phyloP scores from a whole-genome alignment of 2,329 filamentous ascomycete species.

The Alternaria triticimaculans region DNA sequence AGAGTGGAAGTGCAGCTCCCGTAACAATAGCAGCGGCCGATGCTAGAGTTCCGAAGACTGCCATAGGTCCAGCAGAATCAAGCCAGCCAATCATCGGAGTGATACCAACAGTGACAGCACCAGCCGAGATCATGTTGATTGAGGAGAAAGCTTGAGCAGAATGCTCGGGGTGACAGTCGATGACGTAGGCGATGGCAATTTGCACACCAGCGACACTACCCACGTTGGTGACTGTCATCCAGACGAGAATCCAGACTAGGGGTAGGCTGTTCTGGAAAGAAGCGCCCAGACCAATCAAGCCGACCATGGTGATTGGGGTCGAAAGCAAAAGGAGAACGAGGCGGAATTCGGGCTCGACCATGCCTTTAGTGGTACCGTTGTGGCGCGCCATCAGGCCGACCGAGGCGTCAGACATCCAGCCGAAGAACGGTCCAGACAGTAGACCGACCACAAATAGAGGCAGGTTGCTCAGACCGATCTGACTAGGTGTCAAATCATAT shows the following conservation, averaged over 20 bases:
- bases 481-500: slow-evolving; percentile 14
- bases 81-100: slow-evolving; percentile 14
- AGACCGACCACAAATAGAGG: slow-evolving; percentile 15
- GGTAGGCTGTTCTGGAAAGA: slow-evolving; percentile 9
- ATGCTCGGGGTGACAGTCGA: slow-evolving; percentile 20
- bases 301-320: slow-evolving; percentile 13
- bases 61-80: not conserved
- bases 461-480: slow-evolving; percentile 21
- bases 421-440: slow-evolving; percentile 12
- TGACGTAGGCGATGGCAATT: slow-evolving; percentile 17
- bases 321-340: slow-evolving; percentile 16
- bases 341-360: slow-evolving; percentile 21
- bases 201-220: slow-evolving; percentile 11
- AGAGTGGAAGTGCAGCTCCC: slow-evolving; percentile 6
- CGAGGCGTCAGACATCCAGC: slow-evolving; percentile 18
- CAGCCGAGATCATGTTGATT: slow-evolving; percentile 14
- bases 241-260: slow-evolving; percentile 16
- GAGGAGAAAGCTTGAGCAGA: slow-evolving; percentile 17
- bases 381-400: slow-evolving; percentile 14
- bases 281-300: slow-evolving; percentile 12
- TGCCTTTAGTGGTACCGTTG: slow-evolving; percentile 17
- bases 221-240: slow-evolving; percentile 13
- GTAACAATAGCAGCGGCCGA: slow-evolving; percentile 6
- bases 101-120: not conserved
- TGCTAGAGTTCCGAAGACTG: slow-evolving; percentile 5